A percentile compares a stretch with the other conserved stretches of the same genome.
phyloP scores from a whole-genome alignment of 805 yeast species.

The Kluyveromyces wickerhamii region DNA sequence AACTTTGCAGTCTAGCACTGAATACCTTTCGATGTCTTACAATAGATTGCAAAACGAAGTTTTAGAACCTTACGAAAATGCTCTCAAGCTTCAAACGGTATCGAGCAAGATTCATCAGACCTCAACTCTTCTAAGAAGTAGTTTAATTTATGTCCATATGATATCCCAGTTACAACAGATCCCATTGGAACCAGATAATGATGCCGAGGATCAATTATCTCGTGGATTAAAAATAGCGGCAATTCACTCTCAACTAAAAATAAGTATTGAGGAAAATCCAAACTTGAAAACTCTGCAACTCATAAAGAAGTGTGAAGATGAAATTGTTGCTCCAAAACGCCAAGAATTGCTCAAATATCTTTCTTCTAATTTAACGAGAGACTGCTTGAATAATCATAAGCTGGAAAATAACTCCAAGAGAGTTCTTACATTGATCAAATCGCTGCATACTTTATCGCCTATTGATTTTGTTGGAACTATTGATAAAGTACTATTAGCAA shows the following conservation, averaged over 20 bases:
- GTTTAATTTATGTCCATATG: slow-evolving; percentile 22
- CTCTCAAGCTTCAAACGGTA: slow-evolving; percentile 24
- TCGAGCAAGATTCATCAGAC: slow-evolving; percentile 29
- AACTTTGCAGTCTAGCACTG: slow-evolving; percentile 19
- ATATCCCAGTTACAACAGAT: slow-evolving; percentile 16
- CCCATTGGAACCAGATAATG: slow-evolving; percentile 1
- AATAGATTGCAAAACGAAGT: slow-evolving; percentile 25
- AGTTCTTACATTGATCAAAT: slow-evolving; percentile 10
- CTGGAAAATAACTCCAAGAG: slow-evolving; percentile 7
- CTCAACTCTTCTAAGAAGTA: slow-evolving; percentile 24
- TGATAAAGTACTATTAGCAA: slow-evolving; percentile 18
- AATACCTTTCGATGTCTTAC: slow-evolving; percentile 24
- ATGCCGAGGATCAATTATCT: slow-evolving; percentile 2
- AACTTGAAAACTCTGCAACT: slow-evolving; percentile 22
- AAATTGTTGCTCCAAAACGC: slow-evolving; percentile 14
- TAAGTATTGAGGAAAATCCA: slow-evolving; percentile 19
- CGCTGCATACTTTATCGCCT: slow-evolving; percentile 18
- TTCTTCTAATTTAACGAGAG: slow-evolving; percentile 12
- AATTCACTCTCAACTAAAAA: slow-evolving; percentile 21
- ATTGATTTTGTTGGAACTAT: slow-evolving; percentile 17
- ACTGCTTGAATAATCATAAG: slow-evolving; percentile 10
- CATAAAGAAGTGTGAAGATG: slow-evolving; percentile 19
- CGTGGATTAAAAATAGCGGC: slow-evolving; percentile 17
- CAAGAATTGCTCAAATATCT: slow-evolving; percentile 17
- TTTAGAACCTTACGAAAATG: slow-evolving; percentile 23